A percentile compares a stretch with the other conserved stretches of the same genome.
Conservation (phyloP, 2,329 filamentous ascomycete genomes). For the Setomelanomma holmii region DNA sequence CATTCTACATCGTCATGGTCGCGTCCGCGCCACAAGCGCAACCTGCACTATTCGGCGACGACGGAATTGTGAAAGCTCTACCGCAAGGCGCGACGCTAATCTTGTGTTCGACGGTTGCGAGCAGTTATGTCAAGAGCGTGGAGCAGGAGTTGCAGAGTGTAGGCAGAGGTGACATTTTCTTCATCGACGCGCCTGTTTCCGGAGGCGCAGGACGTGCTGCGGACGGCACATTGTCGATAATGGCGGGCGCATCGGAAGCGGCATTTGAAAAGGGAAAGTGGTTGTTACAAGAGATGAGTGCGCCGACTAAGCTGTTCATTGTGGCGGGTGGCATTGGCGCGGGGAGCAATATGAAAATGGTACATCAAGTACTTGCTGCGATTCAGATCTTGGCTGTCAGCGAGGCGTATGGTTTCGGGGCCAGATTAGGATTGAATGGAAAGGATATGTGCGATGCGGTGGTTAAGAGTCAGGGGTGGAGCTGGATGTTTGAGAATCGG, state of each 20-base stretch:
- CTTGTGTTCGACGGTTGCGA: conserved; percentile 74
- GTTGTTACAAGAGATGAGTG: conserved; percentile 70
- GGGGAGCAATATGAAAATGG: conserved; percentile 65
- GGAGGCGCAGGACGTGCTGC: conserved; percentile 73
- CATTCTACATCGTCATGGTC: conserved; percentile 76
- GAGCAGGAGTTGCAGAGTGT: conserved; percentile 62
- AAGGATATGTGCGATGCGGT: conserved; percentile 58
- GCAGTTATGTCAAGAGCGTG: conserved; percentile 69
- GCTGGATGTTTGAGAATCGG: conserved; percentile 66
- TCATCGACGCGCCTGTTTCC: conserved; percentile 76
- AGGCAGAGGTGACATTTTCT: conserved; percentile 67
- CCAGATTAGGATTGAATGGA: conserved; percentile 61
- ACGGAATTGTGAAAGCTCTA: conserved; percentile 58
- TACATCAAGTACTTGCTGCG: conserved; percentile 65
- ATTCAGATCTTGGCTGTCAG: conserved; percentile 64
- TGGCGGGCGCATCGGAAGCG: conserved; percentile 68
- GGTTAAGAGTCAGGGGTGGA: conserved; percentile 53
- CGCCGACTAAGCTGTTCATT: conserved; percentile 63
- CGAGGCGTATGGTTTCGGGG: conserved; percentile 65
- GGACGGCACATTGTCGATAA: conserved; percentile 76
- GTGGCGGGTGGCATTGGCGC: conserved; percentile 61
- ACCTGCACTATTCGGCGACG: conserved; percentile 67
- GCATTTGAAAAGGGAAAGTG: conserved; percentile 65
- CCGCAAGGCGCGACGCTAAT: conserved; percentile 67
- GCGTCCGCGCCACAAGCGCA: conserved; percentile 75